phyloP scores from a whole-genome alignment of 2,329 filamentous ascomycete species.

The Pleurostoma richardsiae region DNA sequence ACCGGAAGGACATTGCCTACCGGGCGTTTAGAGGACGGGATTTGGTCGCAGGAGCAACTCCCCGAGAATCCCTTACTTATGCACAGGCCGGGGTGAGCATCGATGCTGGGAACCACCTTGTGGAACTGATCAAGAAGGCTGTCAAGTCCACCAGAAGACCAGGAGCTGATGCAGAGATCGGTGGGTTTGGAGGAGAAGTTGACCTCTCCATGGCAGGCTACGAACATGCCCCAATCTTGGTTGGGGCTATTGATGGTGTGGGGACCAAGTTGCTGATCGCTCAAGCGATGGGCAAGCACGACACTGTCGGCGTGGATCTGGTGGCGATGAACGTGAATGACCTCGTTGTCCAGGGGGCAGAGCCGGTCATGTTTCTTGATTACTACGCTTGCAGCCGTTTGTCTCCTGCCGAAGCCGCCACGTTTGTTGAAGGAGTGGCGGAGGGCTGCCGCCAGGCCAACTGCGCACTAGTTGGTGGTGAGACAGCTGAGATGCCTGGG shows the following conservation, averaged over 20 bases:
- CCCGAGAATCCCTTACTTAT: constrained; percentile 68
- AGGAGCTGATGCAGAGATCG: constrained; percentile 89
- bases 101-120: constrained; percentile 87
- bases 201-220: constrained; percentile 74
- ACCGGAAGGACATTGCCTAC: constrained; percentile 86
- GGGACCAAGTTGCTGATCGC: constrained; percentile 97
- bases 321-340: constrained; percentile 99
- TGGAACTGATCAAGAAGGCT: constrained; percentile 83
- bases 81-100: constrained; percentile 92
- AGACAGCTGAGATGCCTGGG: constrained; percentile 97
- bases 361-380: constrained; percentile 94
- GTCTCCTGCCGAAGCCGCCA: constrained; percentile 68
- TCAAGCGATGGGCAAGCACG: constrained; percentile 81
- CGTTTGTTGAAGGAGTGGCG: constrained; percentile 89
- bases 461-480: constrained; percentile 90
- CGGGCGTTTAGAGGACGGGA: constrained; percentile 52
- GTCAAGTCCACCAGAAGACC: constrained; percentile 81
- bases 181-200: constrained; percentile 88
- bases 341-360: constrained; percentile 89
- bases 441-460: constrained; percentile 78
- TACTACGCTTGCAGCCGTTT: constrained; percentile 94
- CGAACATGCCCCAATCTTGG: constrained; percentile 68
- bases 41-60: constrained; percentile 11
- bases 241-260: constrained; percentile 94
- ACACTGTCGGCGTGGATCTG: constrained; percentile 92